Evolutionary conservation across 495 filamentous ascomycete genomes (phyloP).

Genomic region (Aspergillus nidulans): DNA sequence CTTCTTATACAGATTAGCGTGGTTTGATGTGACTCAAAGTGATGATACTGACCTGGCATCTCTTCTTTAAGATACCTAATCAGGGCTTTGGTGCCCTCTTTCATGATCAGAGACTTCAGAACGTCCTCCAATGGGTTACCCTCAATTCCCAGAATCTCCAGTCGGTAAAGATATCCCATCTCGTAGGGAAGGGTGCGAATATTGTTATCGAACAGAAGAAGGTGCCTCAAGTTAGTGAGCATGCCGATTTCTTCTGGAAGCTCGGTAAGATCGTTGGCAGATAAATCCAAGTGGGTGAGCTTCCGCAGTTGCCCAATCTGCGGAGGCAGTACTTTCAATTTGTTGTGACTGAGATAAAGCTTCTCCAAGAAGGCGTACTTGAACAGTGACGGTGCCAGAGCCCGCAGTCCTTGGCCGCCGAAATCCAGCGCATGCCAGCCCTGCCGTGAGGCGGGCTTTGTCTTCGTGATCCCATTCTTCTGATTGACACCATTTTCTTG

Average conservation of each 20-base stretch:
- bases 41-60: conserved; percentile 63
- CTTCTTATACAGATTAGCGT: conserved; percentile 16
- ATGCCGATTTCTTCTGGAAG: conserved; percentile 93
- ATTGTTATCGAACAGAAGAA: conserved; percentile 84
- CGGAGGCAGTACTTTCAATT: conserved; percentile 68
- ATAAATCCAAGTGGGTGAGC: conserved; percentile 77
- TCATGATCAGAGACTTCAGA: conserved; percentile 71
- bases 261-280: conserved; percentile 76
- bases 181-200: conserved; percentile 78
- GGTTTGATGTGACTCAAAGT: neutral
- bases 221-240: conserved; percentile 77
- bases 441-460: conserved; percentile 61
- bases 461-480: conserved; percentile 53
- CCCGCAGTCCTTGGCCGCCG: conserved; percentile 85
- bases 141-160: conserved; percentile 87
- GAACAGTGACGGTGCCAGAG: conserved; percentile 74
- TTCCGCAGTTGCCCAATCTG: conserved; percentile 75
- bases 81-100: conserved; percentile 79
- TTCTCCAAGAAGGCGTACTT: conserved; percentile 81
- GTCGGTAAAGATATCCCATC: conserved; percentile 76
- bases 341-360: conserved; percentile 88
- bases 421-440: conserved; percentile 90
- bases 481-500: conserved; percentile 59
- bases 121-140: conserved; percentile 78
- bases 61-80: conserved; percentile 77